These are phyloP conservation scores for Calonectria pseudoreteaudii DNA, from an alignment of 2,329 filamentous ascomycete genomes.

Conservation along the genomic window DNA sequence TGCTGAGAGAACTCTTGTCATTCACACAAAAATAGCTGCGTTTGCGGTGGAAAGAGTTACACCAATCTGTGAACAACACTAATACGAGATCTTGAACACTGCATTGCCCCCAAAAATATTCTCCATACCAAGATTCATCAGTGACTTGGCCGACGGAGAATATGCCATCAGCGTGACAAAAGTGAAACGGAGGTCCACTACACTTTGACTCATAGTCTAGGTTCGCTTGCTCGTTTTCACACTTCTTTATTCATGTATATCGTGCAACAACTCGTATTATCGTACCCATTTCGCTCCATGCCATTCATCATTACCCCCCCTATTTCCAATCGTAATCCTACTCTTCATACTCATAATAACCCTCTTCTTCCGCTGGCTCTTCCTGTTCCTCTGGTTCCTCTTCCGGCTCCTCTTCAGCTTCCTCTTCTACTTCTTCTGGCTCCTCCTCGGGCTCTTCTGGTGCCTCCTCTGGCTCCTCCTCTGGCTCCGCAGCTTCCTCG, in stretches of 20 bases:
- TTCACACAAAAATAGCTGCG: neutral
- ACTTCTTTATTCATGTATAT: neutral
- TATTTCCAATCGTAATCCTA: neutral
- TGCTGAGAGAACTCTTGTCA: neutral
- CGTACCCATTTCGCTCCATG: neutral
- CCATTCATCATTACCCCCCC: neutral
- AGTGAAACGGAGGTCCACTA: neutral
- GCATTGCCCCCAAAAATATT: neutral
- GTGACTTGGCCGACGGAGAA: neutral
- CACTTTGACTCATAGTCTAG: neutral
- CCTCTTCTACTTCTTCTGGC: slow-evolving; percentile 43
- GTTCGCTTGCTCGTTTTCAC: neutral
- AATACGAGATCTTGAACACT: neutral
- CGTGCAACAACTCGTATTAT: neutral
- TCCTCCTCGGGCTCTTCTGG: slow-evolving; percentile 35
- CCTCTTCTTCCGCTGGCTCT: neutral
- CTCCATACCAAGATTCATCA: neutral
- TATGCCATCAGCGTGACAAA: neutral
- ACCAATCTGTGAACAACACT: neutral
- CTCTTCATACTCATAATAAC: neutral
- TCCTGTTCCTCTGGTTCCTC: neutral
- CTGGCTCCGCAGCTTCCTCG: neutral
- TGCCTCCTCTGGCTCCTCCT: slow-evolving; percentile 3
- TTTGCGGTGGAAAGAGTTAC: neutral
- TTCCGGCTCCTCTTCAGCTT: neutral